phyloP scores from a whole-genome alignment of 306 rosid genomes.

The Macrotyloma uniflorum region DNA sequence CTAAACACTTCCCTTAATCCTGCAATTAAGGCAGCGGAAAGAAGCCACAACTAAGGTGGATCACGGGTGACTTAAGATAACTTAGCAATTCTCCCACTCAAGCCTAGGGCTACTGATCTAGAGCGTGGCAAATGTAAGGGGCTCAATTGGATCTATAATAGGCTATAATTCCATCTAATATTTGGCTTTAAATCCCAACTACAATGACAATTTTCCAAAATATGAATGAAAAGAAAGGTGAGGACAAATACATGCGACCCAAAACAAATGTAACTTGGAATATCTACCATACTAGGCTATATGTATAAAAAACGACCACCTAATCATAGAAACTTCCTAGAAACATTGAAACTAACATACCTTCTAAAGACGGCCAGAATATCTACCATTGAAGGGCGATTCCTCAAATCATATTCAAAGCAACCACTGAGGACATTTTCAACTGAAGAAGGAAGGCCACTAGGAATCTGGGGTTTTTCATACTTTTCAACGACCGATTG shows the following conservation, averaged over 20 bases:
- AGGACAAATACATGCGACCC: neutral
- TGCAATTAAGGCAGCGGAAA: neutral
- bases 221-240: neutral
- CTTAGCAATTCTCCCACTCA: neutral
- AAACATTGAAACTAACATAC: slow-evolving; percentile 43
- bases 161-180: neutral
- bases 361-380: slow-evolving; percentile 69
- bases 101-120: neutral
- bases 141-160: neutral
- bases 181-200: neutral
- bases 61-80: neutral
- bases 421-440: slow-evolving; percentile 80
- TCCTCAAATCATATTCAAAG: slow-evolving; percentile 91
- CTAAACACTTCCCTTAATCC: neutral
- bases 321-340: neutral
- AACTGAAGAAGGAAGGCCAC: slow-evolving; percentile 82
- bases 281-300: neutral
- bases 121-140: neutral
- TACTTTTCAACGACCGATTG: slow-evolving; percentile 66
- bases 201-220: neutral
- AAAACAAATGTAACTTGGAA: slow-evolving; percentile 4
- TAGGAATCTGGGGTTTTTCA: slow-evolving; percentile 78
- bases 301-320: neutral
- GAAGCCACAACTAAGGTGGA: neutral
- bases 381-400: slow-evolving; percentile 77